Percentiles rank a stretch among this genome's conserved stretches.
Conservation (phyloP, 352 stramenopile genomes). For the Saprolegnia diclina region DNA sequence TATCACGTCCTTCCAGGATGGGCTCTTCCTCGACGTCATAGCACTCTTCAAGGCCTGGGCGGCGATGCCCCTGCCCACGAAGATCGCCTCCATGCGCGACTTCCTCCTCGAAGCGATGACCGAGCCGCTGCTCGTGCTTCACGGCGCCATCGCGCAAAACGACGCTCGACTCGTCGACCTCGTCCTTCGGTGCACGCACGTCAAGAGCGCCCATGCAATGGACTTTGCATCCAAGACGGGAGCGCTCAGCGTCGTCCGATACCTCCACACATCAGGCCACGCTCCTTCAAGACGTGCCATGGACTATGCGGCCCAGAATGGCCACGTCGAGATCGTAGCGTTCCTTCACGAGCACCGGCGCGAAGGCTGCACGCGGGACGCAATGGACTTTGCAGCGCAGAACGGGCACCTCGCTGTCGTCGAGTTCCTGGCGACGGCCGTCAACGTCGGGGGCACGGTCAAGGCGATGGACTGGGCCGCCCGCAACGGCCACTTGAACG, state of each 20-base stretch:
- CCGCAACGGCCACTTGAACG: constrained; percentile 14
- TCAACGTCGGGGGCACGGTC: background rate
- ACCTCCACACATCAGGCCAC: constrained; percentile 29
- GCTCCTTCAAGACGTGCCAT: constrained; percentile 27
- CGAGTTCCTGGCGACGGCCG: constrained; percentile 28
- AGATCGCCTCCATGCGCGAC: background rate
- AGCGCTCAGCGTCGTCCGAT: constrained; percentile 33
- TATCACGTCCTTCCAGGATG: background rate
- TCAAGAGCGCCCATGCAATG: constrained; percentile 30
- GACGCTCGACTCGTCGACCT: background rate
- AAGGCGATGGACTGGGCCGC: constrained; percentile 22
- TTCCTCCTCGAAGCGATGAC: background rate
- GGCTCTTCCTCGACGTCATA: background rate
- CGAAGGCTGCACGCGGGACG: constrained; percentile 32
- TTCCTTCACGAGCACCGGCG: constrained; percentile 33
- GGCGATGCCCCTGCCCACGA: background rate
- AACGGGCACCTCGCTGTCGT: constrained; percentile 38
- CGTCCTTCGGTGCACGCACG: background rate
- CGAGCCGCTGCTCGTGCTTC: background rate
- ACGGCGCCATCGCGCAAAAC: background rate
- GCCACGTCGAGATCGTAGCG: constrained; percentile 34
- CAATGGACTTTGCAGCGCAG: constrained; percentile 37
- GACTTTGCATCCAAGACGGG: constrained; percentile 33
- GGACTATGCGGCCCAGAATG: constrained; percentile 35
- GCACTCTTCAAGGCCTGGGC: background rate